Percentiles rank a stretch among this genome's conserved stretches.
Conservation (phyloP, 2,329 filamentous ascomycete genomes). For the Aspergillus brunneoviolaceus region DNA sequence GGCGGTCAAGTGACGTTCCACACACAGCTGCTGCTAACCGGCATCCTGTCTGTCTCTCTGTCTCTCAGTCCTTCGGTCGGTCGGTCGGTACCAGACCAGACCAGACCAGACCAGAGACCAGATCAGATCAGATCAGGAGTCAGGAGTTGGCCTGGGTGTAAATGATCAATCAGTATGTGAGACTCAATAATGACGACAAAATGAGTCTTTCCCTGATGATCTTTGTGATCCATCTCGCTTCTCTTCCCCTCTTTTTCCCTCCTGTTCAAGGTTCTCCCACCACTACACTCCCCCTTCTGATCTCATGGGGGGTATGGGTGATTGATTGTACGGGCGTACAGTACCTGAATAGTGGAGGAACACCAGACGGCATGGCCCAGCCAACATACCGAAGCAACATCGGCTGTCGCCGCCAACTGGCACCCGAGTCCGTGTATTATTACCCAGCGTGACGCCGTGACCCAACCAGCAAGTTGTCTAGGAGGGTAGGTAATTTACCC, state of each 20-base stretch:
- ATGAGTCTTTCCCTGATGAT: neutral
- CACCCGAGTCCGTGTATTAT: neutral
- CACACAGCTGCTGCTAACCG: constrained; percentile 25
- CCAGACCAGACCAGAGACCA: neutral
- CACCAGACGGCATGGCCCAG: neutral
- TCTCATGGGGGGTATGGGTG: too few relatives aligned
- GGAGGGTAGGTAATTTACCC: constrained; percentile 16
- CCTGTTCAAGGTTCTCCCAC: too few relatives aligned
- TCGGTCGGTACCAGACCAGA: constrained; percentile 10
- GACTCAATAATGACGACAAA: neutral
- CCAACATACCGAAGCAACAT: neutral
- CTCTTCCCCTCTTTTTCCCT: neutral
- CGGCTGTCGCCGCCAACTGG: neutral
- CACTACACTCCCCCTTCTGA: too few relatives aligned
- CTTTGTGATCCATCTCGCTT: neutral
- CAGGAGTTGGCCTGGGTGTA: neutral
- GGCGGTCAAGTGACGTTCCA: constrained; percentile 23
- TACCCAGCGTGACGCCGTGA: constrained; percentile 1
- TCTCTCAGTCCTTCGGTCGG: constrained; percentile 10
- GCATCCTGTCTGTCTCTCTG: constrained; percentile 10
- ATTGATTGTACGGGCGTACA: too few relatives aligned
- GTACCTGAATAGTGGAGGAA: neutral
- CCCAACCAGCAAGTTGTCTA: neutral
- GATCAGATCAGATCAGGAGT: neutral
- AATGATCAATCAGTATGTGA: too few relatives aligned